Base-by-base conservation (phyloP, 495 filamentous ascomycete species). In the Achaetomiella virescens region DNA sequence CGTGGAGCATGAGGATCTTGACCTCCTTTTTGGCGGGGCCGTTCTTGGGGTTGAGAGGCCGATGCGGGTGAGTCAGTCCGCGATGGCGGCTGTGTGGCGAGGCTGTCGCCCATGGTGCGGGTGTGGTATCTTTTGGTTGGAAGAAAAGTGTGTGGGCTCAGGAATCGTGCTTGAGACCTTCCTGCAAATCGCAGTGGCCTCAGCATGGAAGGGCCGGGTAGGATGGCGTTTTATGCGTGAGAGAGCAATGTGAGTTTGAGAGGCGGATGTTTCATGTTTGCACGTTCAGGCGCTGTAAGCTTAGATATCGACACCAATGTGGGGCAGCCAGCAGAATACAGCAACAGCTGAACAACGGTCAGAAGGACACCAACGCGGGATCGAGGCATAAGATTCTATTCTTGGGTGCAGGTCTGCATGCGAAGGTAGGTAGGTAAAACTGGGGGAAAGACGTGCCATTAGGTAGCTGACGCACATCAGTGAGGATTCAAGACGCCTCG, bases 1-100 rank as follows among this genome's bases (percentile, higher is more conserved):
- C 80, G 60, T 83, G 80, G 29, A 83, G 71, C 80, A 83, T 83
- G 14, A 83, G 62, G 54, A 82, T 77, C 54, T 74, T 77, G 25
- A 82, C 58, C 77, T 66, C 46, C 58, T 74, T 61, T 69, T 76
- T 25, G 37, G 57, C 5, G 11, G n/a, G 2, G 22, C 52, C 55
- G 50, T 29, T 51, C 14, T 52, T 54, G 36, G 46, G 47, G 12
- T 37, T 17, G 14, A 18, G 22, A n/a, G 3, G 11, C 24, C 11
- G 9, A 11, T 5, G 47, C 27, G 25, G 48, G 27, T 21, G 45
- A 47, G 45, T 42, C 37, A 9, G 54, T 49, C 45, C 54, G 24
- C 18, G 41, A 54, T 9, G 27, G 27, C 2, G 50, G 40, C 17
- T 29, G 25, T 2, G 25, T 1, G 46, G 5, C 12, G 21, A 10